Base-by-base conservation (phyloP, 2,329 filamentous ascomycete species). In the Cladosporium sp. region DNA sequence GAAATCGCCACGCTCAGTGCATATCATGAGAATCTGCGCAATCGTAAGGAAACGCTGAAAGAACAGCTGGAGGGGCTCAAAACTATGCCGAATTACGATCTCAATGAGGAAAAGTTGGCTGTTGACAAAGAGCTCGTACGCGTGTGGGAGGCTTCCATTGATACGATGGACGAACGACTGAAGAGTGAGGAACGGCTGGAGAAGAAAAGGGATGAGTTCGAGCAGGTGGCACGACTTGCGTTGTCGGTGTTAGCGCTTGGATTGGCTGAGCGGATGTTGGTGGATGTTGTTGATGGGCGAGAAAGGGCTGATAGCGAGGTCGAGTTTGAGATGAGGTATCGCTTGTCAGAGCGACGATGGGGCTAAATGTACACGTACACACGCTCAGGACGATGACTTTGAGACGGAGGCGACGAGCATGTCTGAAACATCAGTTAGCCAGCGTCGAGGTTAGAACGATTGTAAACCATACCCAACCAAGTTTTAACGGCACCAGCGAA, bases 141-240 rank as follows among this genome's bases (percentile, higher is more conserved):
- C 18, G 60, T 63, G 30, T 63, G 60, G 60, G 60, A 63, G 60
- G 60, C 60, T 54, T 63, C 60, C 2, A 63, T 63, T n/a, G 60
- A 63, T 14, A 30, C 60, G 21, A 56, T 63, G 60, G 60, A 63
- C 18, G 60, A 63, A n/a, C 28, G 60, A n/a, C 28, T 63, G 49
- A 54, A 36, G 49, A n/a, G 32, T 4, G 60, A 63, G 32, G 60
- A 63, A 36, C 23, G 49, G 26, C 25, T 63, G 48, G 60, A 63
- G 60, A 46, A 26, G 32, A 56, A 32, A 23, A 63, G 60, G 49
- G 60, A 46, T 11, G 49, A 30, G 49, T 56, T 63, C 32, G 60
- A 63, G 60, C 32, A 34, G 18, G 34, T 28, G 18, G 49, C 49
- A 6, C 32, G 60, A 32, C 49, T 34, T 14, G 60, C 49, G 32